Conservation (phyloP, 1,284 basidiomycete genomes). For the Leccinum solheimii region DNA sequence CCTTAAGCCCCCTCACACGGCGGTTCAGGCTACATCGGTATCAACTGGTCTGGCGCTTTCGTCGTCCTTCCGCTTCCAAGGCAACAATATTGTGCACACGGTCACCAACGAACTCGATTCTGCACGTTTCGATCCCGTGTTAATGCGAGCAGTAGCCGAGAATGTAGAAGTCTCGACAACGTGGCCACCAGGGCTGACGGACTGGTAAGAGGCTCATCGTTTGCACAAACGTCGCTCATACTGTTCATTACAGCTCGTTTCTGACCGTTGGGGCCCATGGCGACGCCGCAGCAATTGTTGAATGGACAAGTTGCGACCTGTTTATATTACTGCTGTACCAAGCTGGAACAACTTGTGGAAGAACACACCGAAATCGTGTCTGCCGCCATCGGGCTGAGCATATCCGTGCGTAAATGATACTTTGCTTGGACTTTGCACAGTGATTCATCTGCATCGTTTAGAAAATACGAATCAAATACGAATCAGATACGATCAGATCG, state of each 20-base stretch:
- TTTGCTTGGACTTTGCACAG: not conserved
- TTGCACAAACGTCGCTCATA: not conserved
- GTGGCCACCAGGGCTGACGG: constrained; percentile 63
- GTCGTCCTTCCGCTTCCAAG: constrained; percentile 40
- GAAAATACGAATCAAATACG: constrained; percentile 46
- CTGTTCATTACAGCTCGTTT: constrained; percentile 51
- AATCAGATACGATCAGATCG: constrained; percentile 58
- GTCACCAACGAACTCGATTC: constrained; percentile 90
- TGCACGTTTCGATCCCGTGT: constrained; percentile 88
- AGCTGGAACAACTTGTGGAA: constrained; percentile 66
- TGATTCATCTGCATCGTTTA: constrained; percentile 31
- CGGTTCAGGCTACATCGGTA: too few species aligned
- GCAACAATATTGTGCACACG: constrained; percentile 70
- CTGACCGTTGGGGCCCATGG: constrained; percentile 76
- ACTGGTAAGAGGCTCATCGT: constrained; percentile 52
- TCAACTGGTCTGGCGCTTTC: too few species aligned
- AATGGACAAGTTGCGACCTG: constrained; percentile 82
- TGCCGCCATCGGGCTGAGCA: constrained; percentile 55
- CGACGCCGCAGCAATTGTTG: constrained; percentile 72
- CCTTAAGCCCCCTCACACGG: too few species aligned
- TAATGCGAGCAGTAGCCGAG: constrained; percentile 78
- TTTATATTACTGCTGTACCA: constrained; percentile 73
- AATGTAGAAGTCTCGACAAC: constrained; percentile 68
- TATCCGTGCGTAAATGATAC: constrained; percentile 50
- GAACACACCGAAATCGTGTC: constrained; percentile 72